Evolutionary conservation across 2,329 filamentous ascomycete species (phyloP), one percentile per base, ranked within the genome.

Genomic region (Verticillium nubilum): DNA sequence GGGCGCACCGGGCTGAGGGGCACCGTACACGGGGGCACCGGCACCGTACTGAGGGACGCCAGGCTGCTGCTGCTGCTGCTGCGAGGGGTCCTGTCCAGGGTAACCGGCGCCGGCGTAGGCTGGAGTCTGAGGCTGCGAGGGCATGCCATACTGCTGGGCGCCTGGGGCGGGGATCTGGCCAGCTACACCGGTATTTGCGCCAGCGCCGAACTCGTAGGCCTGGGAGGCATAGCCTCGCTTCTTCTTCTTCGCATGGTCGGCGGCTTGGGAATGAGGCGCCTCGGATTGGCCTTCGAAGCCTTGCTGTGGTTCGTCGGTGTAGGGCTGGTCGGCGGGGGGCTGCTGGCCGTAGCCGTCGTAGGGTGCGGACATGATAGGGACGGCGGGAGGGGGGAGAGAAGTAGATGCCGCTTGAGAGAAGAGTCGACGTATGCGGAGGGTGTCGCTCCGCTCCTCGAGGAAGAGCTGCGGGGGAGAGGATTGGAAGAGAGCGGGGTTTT

Each of bases 191-290:
- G 89, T 87, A 82, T 98, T 98, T 70, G 90, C 91, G 68, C 94
- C 95, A 56, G 85, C 84, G 56, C 90, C 92, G 68, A 98, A 95
- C 61, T 96, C 94, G 75, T 96, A 99, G 53, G 94, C 94, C 74
- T 96, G 90, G 60, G 91, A 91, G 58, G 95, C 95, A 79, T 98
- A 98, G 60, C 90, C 89, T 80, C 92, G 86, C 84, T 96, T 97
- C 86, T 97, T 97, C 80, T 92, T 92, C 74, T 84, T 87, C 63
- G 78, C 81, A 54, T 79, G 78, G 52, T 80, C 80, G 29, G 75
- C 69, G 52, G 65, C 63, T 10, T 47, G 37, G 12, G 69, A 64
- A 42, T 67, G 69, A 4, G 72, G 73, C 10, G 74, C 68, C 12
- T 71, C 69, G 54, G 73, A 64, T 58, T 76, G 74, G 57, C 67